Conservation (phyloP, 352 stramenopile species). For the Phytophthora fragariae region DNA sequence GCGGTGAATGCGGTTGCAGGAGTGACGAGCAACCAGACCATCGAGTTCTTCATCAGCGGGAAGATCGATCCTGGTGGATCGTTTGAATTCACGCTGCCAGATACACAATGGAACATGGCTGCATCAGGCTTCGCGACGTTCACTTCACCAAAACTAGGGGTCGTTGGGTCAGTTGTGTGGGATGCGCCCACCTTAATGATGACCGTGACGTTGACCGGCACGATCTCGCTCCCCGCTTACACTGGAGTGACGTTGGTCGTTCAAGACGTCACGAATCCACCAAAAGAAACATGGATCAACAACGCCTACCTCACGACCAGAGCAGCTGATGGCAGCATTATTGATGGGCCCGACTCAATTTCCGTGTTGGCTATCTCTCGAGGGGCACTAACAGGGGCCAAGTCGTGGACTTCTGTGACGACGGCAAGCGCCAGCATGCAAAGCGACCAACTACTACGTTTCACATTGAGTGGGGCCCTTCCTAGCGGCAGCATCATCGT, state of each 20-base stretch:
- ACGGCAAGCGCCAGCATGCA: conserved; percentile 59
- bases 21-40: conserved; percentile 53
- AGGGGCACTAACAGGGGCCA: conserved; percentile 44
- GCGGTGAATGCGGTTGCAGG: conserved; percentile 49
- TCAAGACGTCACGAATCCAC: conserved; percentile 53
- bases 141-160: conserved; percentile 40
- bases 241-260: conserved; percentile 43
- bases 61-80: conserved; percentile 42
- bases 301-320: conserved; percentile 48
- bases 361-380: conserved; percentile 50
- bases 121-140: conserved; percentile 40
- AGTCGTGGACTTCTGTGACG: conserved; percentile 46
- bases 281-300: conserved; percentile 59
- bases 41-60: conserved; percentile 59
- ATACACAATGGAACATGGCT: conserved; percentile 50
- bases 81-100: conserved; percentile 59
- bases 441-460: conserved; percentile 56
- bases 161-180: conserved; percentile 43
- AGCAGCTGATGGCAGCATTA: conserved; percentile 43
- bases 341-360: conserved; percentile 60
- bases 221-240: conserved; percentile 38
- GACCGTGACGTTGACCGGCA: conserved; percentile 40
- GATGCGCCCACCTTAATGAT: conserved; percentile 40
- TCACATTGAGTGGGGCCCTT: conserved; percentile 57
- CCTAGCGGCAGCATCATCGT: conserved; percentile 57